Evolutionary conservation across 495 filamentous ascomycete genomes (phyloP), one percentile per base, ranked within the genome.

Genomic region (Aspergillus nanangensis): DNA sequence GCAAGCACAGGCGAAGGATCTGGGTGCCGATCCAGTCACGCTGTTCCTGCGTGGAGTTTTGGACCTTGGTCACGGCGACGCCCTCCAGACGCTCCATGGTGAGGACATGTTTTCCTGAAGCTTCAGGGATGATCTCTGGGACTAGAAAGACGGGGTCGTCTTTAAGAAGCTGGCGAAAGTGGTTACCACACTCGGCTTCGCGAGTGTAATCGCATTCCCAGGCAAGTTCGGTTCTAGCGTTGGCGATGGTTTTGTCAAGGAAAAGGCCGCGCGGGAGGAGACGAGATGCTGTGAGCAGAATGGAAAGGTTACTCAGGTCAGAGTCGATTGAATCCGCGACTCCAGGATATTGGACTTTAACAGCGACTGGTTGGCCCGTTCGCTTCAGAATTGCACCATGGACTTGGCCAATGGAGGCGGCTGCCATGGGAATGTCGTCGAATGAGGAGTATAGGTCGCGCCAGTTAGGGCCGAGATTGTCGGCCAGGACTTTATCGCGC

Each of bases 271-370:
- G 91, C 0, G 93, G 94, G 14, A 98, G 74, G 23, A 98, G 76
- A 23, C 84, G 80, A 10, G 90, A 93, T 21, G 93, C 93, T 8
- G 87, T 92, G 5, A 98, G 81, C 4, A 98, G 80, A 45, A 98
- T 75, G 8, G 87, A 86, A 23, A 98, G 77, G 52, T 98, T 98
- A 65, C 84, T 90, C 1, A 98, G 77, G 56, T 98, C 93, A 5
- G 91, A 96, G 64, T 93, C 88, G 52, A 98, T 98, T 7, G 88
- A 95, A 59, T 86, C 83, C 2, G 92, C 87, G 0, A 98, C 94
- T n/a, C 93, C 93, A 3, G 93, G 93, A 60, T 97, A 98, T 66
- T 98, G 93, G 14, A 98, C 81, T 61, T 98, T 98, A 46, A 98
- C 89, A 10, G 92, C 93, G 4, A 98, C 93, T 36, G 75, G 72